These are phyloP conservation scores for Odontarrhena argentea DNA, from an alignment of 345 rosid genomes.

Conservation along the genomic window DNA sequence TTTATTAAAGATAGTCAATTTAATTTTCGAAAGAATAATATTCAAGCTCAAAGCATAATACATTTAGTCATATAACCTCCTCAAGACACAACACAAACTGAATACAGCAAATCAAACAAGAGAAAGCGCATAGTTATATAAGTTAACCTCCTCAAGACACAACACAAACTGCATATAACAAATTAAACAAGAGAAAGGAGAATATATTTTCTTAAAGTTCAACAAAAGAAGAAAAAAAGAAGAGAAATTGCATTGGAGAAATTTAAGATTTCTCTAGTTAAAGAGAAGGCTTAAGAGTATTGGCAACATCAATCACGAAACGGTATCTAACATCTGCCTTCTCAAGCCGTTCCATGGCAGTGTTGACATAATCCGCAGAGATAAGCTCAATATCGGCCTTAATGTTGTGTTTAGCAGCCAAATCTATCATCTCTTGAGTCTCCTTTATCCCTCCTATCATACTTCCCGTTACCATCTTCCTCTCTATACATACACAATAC, in stretches of 20 bases:
- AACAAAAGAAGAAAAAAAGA: not conserved
- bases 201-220: too few relatives aligned
- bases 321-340: conserved; percentile 59
- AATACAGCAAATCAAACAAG: conserved; percentile 24
- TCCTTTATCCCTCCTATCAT: conserved; percentile 61
- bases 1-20: too few relatives aligned
- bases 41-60: conserved; percentile 10
- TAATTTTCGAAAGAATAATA: not conserved
- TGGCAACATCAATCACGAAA: conserved; percentile 60
- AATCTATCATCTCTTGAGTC: conserved; percentile 65
- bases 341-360: conserved; percentile 52
- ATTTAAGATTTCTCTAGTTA: conserved; percentile 8
- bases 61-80: not conserved
- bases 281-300: conserved; percentile 44
- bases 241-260: not conserved
- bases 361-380: conserved; percentile 58
- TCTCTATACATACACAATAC: conserved; percentile 34
- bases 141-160: conserved; percentile 4
- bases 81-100: conserved; percentile 14
- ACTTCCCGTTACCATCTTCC: conserved; percentile 52
- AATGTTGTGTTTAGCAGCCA: conserved; percentile 54
- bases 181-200: conserved; percentile 2
- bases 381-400: conserved; percentile 60
- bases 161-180: conserved; percentile 17
- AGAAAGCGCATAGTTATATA: too few relatives aligned